Evolutionary conservation across 305 asterid species (phyloP).

Genomic region (Solanum hybrid): DNA sequence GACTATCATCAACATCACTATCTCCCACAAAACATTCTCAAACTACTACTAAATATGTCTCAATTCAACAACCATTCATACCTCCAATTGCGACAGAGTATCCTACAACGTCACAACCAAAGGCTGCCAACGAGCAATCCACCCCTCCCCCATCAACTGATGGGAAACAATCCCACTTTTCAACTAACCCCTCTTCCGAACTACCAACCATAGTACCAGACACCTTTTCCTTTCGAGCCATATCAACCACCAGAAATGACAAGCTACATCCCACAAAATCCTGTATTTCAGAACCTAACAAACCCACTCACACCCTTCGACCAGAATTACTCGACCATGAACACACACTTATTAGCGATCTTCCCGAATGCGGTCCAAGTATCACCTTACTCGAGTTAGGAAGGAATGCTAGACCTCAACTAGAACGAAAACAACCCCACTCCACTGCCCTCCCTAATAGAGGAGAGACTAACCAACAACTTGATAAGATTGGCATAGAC

Average conservation of each 20-base stretch:
- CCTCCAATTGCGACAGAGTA: not conserved
- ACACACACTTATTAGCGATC: not conserved
- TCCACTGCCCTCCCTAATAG: not conserved
- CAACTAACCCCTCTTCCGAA: not conserved
- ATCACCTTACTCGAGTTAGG: not conserved
- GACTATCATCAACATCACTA: not conserved
- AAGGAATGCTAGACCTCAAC: not conserved
- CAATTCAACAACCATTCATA: too few species aligned
- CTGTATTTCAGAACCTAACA: not conserved
- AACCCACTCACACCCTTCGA: not conserved
- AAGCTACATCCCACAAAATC: too few species aligned
- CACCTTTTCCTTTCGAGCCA: not conserved
- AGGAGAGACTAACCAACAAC: not conserved
- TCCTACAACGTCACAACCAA: not conserved
- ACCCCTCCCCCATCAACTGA: not conserved
- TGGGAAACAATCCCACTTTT: not conserved
- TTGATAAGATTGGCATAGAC: not conserved
- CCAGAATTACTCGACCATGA: not conserved
- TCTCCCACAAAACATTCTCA: not conserved
- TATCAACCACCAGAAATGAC: not conserved
- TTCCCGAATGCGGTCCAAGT: not conserved
- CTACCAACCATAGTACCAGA: not conserved
- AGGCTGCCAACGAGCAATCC: not conserved
- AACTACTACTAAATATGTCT: too few species aligned
- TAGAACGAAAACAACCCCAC: not conserved